Evolutionary conservation across 1,284 basidiomycete species (phyloP).

Genomic region (Exsudoporus floridanus): DNA sequence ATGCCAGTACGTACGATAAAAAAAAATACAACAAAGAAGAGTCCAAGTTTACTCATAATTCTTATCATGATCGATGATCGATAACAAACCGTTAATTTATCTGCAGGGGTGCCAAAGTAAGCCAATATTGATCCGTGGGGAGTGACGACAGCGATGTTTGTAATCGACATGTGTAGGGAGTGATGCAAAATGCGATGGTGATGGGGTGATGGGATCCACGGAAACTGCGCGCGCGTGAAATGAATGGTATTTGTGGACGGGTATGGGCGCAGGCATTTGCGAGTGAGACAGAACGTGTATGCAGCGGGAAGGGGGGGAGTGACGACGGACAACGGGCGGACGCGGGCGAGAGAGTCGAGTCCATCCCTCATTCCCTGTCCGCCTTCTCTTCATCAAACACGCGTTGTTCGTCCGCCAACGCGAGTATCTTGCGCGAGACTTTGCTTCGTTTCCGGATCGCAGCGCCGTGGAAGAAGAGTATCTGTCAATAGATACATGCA

Average conservation of each 20-base stretch:
- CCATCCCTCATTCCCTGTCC: constrained; percentile 1
- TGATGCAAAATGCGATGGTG: not conserved
- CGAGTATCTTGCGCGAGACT: constrained; percentile 50
- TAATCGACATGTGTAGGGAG: not conserved
- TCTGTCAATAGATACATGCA: constrained; percentile 23
- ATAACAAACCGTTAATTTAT: not conserved
- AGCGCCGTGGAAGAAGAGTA: constrained; percentile 64
- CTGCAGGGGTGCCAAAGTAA: not conserved
- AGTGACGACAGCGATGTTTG: not conserved
- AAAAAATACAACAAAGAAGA: not conserved
- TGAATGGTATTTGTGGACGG: too few species aligned
- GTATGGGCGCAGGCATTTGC: not conserved
- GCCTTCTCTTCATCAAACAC: constrained; percentile 1
- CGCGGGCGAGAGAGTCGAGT: not conserved
- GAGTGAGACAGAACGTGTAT: not conserved
- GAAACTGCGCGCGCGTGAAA: not conserved
- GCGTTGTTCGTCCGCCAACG: constrained; percentile 16
- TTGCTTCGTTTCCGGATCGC: constrained; percentile 59
- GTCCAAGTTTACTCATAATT: not conserved
- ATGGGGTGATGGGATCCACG: not conserved
- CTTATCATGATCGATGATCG: not conserved
- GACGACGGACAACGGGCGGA: not conserved
- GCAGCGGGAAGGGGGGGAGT: not conserved
- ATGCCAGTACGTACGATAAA: too few species aligned
- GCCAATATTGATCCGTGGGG: not conserved